Base-by-base conservation (phyloP, 495 filamentous ascomycete species). In the Xylaria nigripes region DNA sequence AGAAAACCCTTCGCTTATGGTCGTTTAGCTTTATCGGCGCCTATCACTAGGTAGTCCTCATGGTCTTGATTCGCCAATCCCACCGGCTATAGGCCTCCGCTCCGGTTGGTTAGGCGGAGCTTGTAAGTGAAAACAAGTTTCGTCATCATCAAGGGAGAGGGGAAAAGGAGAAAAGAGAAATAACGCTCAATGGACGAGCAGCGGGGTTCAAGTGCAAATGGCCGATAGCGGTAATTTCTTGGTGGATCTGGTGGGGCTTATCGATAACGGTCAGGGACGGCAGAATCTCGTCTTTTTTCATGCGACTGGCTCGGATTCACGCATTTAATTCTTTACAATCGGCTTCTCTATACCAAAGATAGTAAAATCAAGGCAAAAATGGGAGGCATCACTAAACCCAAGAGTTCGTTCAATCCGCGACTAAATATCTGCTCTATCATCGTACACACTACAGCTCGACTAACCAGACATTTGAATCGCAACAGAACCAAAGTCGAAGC, bases 401-500 rank as follows among this genome's bases (percentile, higher is more conserved):
- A 70, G 55, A 81, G 78, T 79, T 48, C 46, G 74, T 67, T 9
- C 3, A 42, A 36, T 22, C 21, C 19, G 0, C n/a, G 6, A 24
- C 6, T 43, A 1, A 3, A 19, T n/a, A 6, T 43, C 4, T 23
- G 40, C 16, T 38, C 44, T 42, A 34, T 24, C 36, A 44, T 25
- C 46, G 9, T 10, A 1, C 48, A 32, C 25, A 22, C 21, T 1
- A n/a, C 4, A 12, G 16, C 21, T 21, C 27, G 10, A 46, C 56
- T 68, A 48, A 69, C 56, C 56, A 13, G 45, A 55, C 19, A 23
- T 15, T 7, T 21, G 22, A 40, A 18, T 40, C 42, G 6, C 12
- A 62, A 19, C 58, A 96, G 90, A 95, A 70, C 93, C 90, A 60
- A 87, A 85, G 72, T 97, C 94, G 41, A 98, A 98, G 80, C 86